These are phyloP conservation scores for Excoecaria agallocha DNA, from an alignment of 345 rosid genomes.

Conservation along the genomic window DNA sequence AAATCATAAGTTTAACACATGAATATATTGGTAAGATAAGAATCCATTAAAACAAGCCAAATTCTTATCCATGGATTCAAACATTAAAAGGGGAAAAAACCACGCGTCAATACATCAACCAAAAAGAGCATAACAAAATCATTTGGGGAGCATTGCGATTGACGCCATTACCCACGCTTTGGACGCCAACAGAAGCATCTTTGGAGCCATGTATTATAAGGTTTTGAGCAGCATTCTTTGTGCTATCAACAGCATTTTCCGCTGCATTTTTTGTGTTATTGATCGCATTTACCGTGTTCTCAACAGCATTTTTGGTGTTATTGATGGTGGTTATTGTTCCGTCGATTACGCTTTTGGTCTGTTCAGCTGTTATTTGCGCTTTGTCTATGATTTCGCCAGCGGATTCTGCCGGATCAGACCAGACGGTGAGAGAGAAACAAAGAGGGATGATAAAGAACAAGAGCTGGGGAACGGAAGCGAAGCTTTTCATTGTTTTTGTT, in stretches of 20 bases:
- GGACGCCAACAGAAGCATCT: background rate
- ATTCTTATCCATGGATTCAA: too few relatives aligned
- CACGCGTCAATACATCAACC: background rate
- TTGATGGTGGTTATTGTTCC: background rate
- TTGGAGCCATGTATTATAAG: conserved; percentile 6
- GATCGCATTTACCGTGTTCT: background rate
- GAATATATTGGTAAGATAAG: too few relatives aligned
- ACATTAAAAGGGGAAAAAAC: background rate
- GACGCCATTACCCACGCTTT: background rate
- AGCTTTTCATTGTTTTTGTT: background rate
- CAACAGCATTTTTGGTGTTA: background rate
- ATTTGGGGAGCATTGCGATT: background rate
- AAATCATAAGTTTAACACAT: too few relatives aligned
- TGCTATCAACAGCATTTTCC: conserved; percentile 4
- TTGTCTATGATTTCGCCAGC: background rate
- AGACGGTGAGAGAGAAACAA: background rate
- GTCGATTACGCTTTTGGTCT: background rate
- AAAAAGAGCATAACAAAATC: background rate
- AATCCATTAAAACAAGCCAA: too few relatives aligned
- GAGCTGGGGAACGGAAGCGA: background rate
- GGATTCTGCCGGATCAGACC: background rate
- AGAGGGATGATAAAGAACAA: background rate
- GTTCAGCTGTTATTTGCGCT: background rate
- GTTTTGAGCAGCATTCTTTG: conserved; percentile 7
- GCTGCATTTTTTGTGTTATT: conserved; percentile 1